Base-by-base conservation (phyloP, 2,329 filamentous ascomycete genomes). In the Cladosporium sp. region DNA sequence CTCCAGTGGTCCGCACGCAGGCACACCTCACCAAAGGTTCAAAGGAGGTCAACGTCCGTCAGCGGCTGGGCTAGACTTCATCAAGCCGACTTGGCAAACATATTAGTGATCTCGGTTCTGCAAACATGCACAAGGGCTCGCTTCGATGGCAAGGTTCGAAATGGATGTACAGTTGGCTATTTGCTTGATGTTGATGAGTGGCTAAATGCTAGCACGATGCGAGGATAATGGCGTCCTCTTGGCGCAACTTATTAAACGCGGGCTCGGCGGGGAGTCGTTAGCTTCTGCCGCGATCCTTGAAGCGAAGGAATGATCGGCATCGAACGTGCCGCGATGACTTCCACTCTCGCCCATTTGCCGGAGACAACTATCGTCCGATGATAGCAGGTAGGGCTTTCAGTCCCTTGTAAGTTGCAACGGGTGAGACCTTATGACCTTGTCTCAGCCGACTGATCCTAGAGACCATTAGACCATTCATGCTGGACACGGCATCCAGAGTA, bases 261-360 rank as follows among this genome's bases (percentile, higher is more conserved):
- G 36, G 36, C 38, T n/a, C 18, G 38, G 38, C 41, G 41, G 41
- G 41, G 41, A 21, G 11, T 47, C 7, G 21, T 12, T 47, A 47
- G 41, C n/a, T 47, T 47, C 41, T 47, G 41, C n/a, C 41, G 41
- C 41, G 12, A 47, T 47, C 41, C 41, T 47, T 47, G 41, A 47
- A 47, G 41, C 41, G 41, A 47, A 47, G 41, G 41, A 47, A 47
- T 47, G 41, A 47, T 47, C 41, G 41, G n/a, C 41, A 47, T 47
- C n/a, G 8, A 47, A 47, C 41, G 8, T 47, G 41, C 41, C 41
- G 41, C 41, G 41, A 47, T 21, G 10, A 47, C 41, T 21, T 47
- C 41, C 41, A 47, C n/a, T 47, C 41, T 47, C n/a, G 41, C 41
- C 41, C 41, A 47, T n/a, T 47, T 47, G n/a, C 41, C 41, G n/a